Conservation (phyloP, 768 basidiomycete genomes). For the Leccinellum albellum region DNA sequence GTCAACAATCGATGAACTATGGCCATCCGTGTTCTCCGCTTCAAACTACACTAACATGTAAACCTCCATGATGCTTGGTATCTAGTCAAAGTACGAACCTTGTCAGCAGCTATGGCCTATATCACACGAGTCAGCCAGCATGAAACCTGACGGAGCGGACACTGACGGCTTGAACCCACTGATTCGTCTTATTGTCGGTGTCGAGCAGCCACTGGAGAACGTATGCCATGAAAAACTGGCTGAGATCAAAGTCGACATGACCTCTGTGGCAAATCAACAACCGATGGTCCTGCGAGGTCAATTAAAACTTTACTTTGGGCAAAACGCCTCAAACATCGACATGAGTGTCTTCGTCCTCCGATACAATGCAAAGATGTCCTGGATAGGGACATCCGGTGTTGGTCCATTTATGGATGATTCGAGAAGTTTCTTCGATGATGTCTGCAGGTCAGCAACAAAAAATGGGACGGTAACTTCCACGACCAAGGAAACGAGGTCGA, state of each 20-base stretch:
- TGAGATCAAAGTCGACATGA: slow-evolving; percentile 62
- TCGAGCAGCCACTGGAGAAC: slow-evolving; percentile 86
- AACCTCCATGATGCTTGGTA: neutral
- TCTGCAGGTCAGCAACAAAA: slow-evolving; percentile 62
- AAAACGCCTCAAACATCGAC: slow-evolving; percentile 81
- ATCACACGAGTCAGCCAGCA: slow-evolving; percentile 7
- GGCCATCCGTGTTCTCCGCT: slow-evolving; percentile 72
- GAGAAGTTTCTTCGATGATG: slow-evolving; percentile 67
- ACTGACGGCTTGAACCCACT: slow-evolving; percentile 92
- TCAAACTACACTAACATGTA: slow-evolving; percentile 52
- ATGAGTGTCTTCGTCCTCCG: slow-evolving; percentile 69
- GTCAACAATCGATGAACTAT: slow-evolving; percentile 97
- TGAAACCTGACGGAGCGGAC: neutral
- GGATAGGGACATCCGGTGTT: slow-evolving; percentile 82
- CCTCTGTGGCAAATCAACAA: slow-evolving; percentile 36
- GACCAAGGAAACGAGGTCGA: slow-evolving; percentile 75
- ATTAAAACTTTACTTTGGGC: slow-evolving; percentile 56
- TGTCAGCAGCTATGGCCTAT: slow-evolving; percentile 79
- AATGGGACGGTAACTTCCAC: slow-evolving; percentile 67
- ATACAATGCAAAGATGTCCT: slow-evolving; percentile 87
- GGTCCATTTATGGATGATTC: slow-evolving; percentile 85
- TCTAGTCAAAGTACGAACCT: slow-evolving; percentile 41
- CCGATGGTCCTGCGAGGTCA: neutral
- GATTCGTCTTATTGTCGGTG: slow-evolving; percentile 83
- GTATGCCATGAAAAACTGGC: slow-evolving; percentile 81